A percentile compares a stretch with the other conserved stretches of the same genome.
Evolutionary conservation across 73 alveolate genomes (phyloP).

Genomic region (Tetrahymena borealis): DNA sequence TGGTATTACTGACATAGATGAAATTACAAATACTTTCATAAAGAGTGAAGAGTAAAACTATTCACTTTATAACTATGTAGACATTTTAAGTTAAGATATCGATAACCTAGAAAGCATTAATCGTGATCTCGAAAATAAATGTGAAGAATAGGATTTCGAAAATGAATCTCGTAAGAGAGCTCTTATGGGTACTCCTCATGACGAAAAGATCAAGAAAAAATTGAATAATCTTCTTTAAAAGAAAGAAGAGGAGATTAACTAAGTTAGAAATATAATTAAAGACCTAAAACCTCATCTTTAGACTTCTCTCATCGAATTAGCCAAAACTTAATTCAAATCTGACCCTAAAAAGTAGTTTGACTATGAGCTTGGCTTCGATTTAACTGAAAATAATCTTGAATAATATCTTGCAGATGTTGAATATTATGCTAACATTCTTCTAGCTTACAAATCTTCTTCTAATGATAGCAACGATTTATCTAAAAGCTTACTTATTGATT

Average conservation of each 20-base stretch:
- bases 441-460: conserved; percentile 14
- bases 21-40: conserved; percentile 71
- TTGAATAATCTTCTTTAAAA: not conserved
- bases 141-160: conserved; percentile 45
- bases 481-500: conserved; percentile 25
- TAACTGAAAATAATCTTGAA: conserved; percentile 34
- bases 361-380: conserved; percentile 30
- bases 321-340: conserved; percentile 3
- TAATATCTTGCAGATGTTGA: conserved; percentile 34
- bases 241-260: conserved; percentile 24
- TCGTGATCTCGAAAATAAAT: conserved; percentile 58
- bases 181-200: conserved; percentile 21
- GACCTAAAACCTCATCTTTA: conserved; percentile 23
- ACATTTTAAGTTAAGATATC: conserved; percentile 65
- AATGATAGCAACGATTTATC: conserved; percentile 18
- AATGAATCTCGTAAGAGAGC: conserved; percentile 29
- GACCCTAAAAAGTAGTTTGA: conserved; percentile 24
- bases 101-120: conserved; percentile 64
- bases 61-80: conserved; percentile 68
- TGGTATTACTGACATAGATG: conserved; percentile 78
- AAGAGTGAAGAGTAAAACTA: conserved; percentile 83
- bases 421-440: conserved; percentile 15
- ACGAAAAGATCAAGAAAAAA: conserved; percentile 47
- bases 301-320: conserved; percentile 7
- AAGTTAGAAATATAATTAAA: conserved; percentile 21